These are phyloP conservation scores for Cystobasidium ongulense DNA, from an alignment of 768 basidiomycete species.

Conservation along the genomic window DNA sequence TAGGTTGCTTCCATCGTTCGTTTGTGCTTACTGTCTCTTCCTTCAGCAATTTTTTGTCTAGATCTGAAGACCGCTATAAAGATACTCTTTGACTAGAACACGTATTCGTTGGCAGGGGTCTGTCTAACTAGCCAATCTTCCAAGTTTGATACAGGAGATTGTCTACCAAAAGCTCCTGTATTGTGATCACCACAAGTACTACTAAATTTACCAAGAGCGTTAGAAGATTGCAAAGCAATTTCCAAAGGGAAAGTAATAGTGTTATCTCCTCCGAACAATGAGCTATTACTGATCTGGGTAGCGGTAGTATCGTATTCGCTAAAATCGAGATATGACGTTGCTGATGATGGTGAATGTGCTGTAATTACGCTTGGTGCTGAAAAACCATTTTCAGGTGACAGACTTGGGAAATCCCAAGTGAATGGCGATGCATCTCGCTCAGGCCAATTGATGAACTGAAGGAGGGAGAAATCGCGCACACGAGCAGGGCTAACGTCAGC, in stretches of 20 bases:
- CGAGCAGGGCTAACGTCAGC: too few relatives aligned
- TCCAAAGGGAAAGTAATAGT: not conserved
- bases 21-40: too few relatives aligned
- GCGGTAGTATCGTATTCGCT: not conserved
- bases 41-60: too few relatives aligned
- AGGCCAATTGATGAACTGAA: conserved; percentile 17
- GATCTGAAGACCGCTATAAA: not conserved
- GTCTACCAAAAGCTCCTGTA: not conserved
- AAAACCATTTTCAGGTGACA: conserved; percentile 1
- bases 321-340: conserved; percentile 4
- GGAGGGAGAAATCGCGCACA: not conserved
- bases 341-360: not conserved
- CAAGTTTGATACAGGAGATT: not conserved
- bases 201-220: not conserved
- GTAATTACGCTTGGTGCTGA: not conserved
- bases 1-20: too few relatives aligned
- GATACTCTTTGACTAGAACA: not conserved
- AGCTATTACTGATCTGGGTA: not conserved
- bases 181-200: not conserved
- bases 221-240: not conserved
- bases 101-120: not conserved
- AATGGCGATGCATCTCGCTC: not conserved
- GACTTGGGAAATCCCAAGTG: not conserved
- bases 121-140: conserved; percentile 22
- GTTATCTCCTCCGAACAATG: not conserved